Evolutionary conservation across 2,329 filamentous ascomycete genomes (phyloP).

Genomic region (Ilyonectria mors-panacis): DNA sequence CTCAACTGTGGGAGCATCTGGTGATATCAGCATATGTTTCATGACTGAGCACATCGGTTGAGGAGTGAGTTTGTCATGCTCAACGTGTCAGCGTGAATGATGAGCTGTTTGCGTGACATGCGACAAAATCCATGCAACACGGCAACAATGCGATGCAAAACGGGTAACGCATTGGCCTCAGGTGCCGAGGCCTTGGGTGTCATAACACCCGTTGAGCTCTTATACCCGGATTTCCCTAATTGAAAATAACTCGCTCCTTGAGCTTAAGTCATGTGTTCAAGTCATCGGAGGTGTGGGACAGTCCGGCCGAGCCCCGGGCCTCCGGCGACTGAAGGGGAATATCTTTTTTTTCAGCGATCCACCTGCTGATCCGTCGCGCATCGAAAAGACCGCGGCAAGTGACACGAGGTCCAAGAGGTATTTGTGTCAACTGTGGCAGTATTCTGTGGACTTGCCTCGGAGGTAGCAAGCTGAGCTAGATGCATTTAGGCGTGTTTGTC

Average conservation of each 20-base stretch:
- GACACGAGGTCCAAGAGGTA: too few relatives aligned
- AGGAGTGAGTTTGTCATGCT: background rate
- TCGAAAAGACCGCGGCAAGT: too few relatives aligned
- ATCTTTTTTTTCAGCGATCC: background rate
- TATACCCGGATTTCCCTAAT: background rate
- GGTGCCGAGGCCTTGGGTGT: too few relatives aligned
- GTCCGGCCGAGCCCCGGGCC: background rate
- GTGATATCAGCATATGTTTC: background rate
- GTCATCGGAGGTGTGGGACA: background rate
- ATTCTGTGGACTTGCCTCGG: background rate
- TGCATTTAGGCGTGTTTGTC: background rate
- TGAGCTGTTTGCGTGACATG: slow-evolving; percentile 4
- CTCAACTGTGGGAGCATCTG: slow-evolving; percentile 11
- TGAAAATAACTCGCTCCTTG: background rate
- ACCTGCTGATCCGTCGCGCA: background rate
- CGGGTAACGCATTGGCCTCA: background rate
- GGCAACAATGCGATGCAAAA: background rate
- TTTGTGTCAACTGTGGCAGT: background rate
- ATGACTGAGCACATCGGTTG: background rate
- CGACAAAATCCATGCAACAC: background rate
- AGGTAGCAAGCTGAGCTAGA: background rate
- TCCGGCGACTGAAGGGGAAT: background rate
- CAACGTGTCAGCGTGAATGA: background rate
- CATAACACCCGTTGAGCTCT: background rate
- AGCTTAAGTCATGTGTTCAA: background rate